Conservation (phyloP, 2,329 filamentous ascomycete genomes). For the Epichloe gansuensis region DNA sequence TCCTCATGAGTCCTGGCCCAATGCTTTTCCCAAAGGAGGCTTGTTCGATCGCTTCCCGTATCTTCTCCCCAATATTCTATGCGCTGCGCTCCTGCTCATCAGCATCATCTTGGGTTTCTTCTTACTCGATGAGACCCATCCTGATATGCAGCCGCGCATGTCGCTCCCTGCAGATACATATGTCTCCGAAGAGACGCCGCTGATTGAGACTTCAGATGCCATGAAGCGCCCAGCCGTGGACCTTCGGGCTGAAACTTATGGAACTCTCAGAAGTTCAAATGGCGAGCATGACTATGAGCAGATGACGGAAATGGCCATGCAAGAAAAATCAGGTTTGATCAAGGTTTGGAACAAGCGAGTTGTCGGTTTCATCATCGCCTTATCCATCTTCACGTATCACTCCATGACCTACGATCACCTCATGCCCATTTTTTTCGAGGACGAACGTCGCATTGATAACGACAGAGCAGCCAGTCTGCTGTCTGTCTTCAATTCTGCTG, state of each 20-base stretch:
- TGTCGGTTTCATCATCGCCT: conserved; percentile 63
- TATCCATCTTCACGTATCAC: conserved; percentile 88
- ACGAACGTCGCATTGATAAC: conserved; percentile 41
- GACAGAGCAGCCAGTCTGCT: conserved; percentile 17
- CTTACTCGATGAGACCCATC: conserved; percentile 79
- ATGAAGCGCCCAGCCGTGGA: conserved; percentile 63
- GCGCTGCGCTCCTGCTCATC: conserved; percentile 60
- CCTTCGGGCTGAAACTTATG: conserved; percentile 66
- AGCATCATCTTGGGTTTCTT: conserved; percentile 75
- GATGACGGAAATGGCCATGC: conserved; percentile 13
- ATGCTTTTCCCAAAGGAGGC: conserved; percentile 51
- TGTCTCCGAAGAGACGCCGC: conserved; percentile 55
- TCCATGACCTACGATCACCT: conserved; percentile 92
- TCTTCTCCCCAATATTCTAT: conserved; percentile 79
- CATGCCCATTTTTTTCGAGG: conserved; percentile 85
- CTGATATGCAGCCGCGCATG: conserved; percentile 55
- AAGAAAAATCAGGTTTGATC: conserved; percentile 22
- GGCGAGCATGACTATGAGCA: conserved; percentile 36
- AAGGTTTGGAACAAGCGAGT: conserved; percentile 49
- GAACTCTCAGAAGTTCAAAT: conserved; percentile 44
- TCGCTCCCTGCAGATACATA: conserved; percentile 36
- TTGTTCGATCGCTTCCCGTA: conserved; percentile 75
- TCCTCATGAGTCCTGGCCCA: conserved; percentile 62
- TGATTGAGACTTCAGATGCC: conserved; percentile 63
- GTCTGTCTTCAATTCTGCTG: conserved; percentile 43